A percentile compares a stretch with the other conserved stretches of the same genome.
These are phyloP conservation scores for Ogataea zsoltii DNA, from an alignment of 805 yeast species.

Conservation along the genomic window DNA sequence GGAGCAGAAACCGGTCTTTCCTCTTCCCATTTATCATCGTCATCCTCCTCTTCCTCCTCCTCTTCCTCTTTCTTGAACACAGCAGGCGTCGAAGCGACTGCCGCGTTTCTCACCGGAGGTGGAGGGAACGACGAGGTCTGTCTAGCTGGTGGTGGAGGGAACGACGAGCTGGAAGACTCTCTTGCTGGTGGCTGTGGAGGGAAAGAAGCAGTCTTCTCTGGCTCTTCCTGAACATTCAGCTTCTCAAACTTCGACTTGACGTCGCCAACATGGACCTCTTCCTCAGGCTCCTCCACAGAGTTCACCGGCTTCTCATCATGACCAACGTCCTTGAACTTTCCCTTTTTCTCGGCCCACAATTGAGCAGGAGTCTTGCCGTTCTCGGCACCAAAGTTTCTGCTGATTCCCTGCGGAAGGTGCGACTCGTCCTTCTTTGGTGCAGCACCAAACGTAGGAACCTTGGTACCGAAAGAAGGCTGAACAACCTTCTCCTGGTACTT, in stretches of 20 bases:
- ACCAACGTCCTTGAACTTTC: slow-evolving; percentile 52
- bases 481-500: slow-evolving; percentile 42
- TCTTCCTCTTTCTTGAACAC: slow-evolving; percentile 20
- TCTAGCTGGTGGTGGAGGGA: slow-evolving; percentile 25
- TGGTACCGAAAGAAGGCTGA: slow-evolving; percentile 37
- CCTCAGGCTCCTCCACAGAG: slow-evolving; percentile 21
- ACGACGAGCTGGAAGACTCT: slow-evolving; percentile 9
- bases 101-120: slow-evolving; percentile 9
- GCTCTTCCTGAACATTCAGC: slow-evolving; percentile 26
- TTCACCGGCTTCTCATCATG: slow-evolving; percentile 34
- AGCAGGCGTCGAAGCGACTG: slow-evolving; percentile 13
- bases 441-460: slow-evolving; percentile 32
- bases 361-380: slow-evolving; percentile 93
- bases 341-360: slow-evolving; percentile 90
- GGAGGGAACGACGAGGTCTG: slow-evolving; percentile 14
- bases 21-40: slow-evolving; percentile 21
- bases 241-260: slow-evolving; percentile 35
- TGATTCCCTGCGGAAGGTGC: slow-evolving; percentile 57
- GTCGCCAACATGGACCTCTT: slow-evolving; percentile 34
- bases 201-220: slow-evolving; percentile 23
- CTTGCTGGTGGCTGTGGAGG: slow-evolving; percentile 6
- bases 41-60: slow-evolving; percentile 23
- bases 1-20: slow-evolving; percentile 29
- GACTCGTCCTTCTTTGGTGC: slow-evolving; percentile 40
- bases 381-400: slow-evolving; percentile 61